Base-by-base conservation (phyloP, 495 filamentous ascomycete genomes). In the Penicillium turbatum region DNA sequence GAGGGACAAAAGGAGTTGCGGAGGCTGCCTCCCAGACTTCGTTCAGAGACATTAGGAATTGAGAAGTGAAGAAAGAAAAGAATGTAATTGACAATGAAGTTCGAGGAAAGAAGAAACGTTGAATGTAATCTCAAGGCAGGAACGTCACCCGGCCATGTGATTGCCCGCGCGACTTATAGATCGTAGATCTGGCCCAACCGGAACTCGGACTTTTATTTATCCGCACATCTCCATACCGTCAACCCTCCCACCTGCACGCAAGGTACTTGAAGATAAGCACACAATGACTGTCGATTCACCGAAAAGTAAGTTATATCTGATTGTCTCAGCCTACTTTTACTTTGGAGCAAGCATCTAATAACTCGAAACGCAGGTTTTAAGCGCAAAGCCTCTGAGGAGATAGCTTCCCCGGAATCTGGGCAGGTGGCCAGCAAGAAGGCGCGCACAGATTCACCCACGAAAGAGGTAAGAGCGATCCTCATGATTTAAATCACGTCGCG, bases 11-110 rank as follows among this genome's bases (percentile, higher is more conserved):
- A 49, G 92, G 89, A 71, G 81, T 85, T 79, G 83, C 80, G 65
- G 86, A 81, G 68, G 90, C 87, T 78, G 86, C 86, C 76, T 92
- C 86, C 91, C 91, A 96, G 69, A 92, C 79, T 68, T 90, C 83
- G 70, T 85, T 85, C 67, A 96, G 70, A 78, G 90, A 89, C 76
- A 82, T 79, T 66, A 63, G 62, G 52, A 16, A 44, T 50, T 30
- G 31, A 39, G 21, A 9, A 26, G 34, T 3, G 19, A 36, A 53
- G 34, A 32, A 47, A 27, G 38, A 12, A 16, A 16, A 37, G 1
- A 24, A 2, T 24, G 21, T n/a, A 37, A 37, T 37, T 37, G 35
- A 6, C 35, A 6, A 37, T 35, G 15, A 31, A 39, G 15, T n/a
- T 34, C 6, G 12, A 32, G 15, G n/a, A 7, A 27, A 6, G 16